Percentiles rank a stretch among this genome's conserved stretches.
These are phyloP conservation scores for Trichoderma oligosporum DNA, from an alignment of 2,329 filamentous ascomycete species.

Conservation along the genomic window DNA sequence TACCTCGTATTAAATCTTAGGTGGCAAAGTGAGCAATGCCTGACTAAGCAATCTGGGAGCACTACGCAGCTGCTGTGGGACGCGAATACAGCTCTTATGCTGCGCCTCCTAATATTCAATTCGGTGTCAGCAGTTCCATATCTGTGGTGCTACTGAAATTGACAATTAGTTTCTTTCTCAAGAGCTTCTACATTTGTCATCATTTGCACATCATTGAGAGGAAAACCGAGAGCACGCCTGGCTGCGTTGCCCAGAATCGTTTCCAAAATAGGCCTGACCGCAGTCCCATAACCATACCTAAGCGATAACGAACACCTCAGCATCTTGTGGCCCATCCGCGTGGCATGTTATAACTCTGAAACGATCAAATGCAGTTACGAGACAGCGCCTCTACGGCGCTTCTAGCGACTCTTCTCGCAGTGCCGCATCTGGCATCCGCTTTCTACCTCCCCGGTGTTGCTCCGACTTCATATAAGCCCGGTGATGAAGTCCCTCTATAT, in stretches of 20 bases:
- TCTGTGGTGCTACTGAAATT: background rate
- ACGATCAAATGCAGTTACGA: slow-evolving; percentile 48
- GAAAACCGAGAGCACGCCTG: slow-evolving; percentile 14
- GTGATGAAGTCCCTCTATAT: slow-evolving; percentile 76
- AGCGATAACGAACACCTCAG: slow-evolving; percentile 4
- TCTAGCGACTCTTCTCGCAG: slow-evolving; percentile 46
- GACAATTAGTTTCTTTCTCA: background rate
- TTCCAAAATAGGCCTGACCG: background rate
- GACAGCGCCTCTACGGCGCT: slow-evolving; percentile 48
- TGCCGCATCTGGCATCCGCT: slow-evolving; percentile 58
- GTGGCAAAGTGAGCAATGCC: slow-evolving; percentile 5
- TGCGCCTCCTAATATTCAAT: background rate
- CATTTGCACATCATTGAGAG: background rate
- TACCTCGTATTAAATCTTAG: too few species aligned
- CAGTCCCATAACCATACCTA: background rate
- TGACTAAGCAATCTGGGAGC: background rate
- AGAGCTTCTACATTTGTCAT: too few species aligned
- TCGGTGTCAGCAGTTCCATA: background rate
- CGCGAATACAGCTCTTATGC: slow-evolving; percentile 9
- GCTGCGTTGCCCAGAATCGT: slow-evolving; percentile 11
- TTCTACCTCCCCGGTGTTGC: slow-evolving; percentile 97
- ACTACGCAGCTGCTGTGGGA: background rate
- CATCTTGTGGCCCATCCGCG: background rate
- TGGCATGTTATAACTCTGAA: slow-evolving; percentile 30
- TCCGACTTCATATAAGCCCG: slow-evolving; percentile 81